phyloP scores from a whole-genome alignment of 345 rosid species.

The Reutealis trisperma region DNA sequence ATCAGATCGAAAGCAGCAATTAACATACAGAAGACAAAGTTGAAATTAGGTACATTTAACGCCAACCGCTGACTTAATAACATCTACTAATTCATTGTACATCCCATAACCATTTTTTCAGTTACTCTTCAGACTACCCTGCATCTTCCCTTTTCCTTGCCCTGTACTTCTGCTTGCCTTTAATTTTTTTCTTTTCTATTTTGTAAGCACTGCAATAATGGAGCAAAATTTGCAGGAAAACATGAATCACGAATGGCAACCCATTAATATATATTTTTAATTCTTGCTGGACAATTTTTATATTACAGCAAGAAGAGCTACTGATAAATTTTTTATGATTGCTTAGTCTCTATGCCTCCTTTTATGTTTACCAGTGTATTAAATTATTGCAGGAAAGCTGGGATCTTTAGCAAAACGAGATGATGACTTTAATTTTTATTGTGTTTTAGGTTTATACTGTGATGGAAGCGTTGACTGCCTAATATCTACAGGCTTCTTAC shows the following conservation, averaged over 20 bases:
- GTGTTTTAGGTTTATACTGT: neutral
- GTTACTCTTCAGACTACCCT: too few relatives aligned
- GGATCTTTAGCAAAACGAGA: neutral
- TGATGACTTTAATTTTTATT: neutral
- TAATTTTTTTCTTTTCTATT: too few relatives aligned
- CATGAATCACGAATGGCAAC: neutral
- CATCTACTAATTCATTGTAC: neutral
- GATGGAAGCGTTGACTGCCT: conserved; percentile 3
- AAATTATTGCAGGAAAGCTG: conserved; percentile 11
- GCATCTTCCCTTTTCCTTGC: too few relatives aligned
- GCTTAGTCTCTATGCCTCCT: neutral
- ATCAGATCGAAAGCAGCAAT: neutral
- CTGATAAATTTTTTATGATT: neutral
- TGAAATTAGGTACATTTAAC: neutral
- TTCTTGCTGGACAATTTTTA: neutral
- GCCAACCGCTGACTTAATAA: neutral
- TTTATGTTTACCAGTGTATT: neutral
- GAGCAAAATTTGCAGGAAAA: neutral
- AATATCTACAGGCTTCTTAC: neutral
- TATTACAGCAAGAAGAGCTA: neutral
- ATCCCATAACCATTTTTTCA: neutral
- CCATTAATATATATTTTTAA: neutral
- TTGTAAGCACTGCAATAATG: neutral
- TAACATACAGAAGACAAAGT: neutral
- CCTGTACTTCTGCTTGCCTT: too few relatives aligned